phyloP scores from a whole-genome alignment of 768 basidiomycete species.

The Suillus spraguei region DNA sequence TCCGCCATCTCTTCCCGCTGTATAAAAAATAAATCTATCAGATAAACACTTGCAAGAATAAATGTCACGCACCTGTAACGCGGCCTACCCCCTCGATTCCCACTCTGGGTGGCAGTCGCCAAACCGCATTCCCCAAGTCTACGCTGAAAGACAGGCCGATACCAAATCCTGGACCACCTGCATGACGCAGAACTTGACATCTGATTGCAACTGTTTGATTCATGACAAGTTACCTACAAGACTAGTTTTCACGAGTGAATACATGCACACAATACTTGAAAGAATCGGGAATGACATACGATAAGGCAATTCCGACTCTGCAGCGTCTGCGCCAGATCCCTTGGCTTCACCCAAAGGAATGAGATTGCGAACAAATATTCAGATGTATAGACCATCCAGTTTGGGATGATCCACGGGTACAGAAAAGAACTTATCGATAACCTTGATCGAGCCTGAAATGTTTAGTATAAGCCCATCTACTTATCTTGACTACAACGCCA shows the following conservation, averaged over 20 bases:
- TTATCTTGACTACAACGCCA: neutral
- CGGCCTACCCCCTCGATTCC: slow-evolving; percentile 54
- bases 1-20: slow-evolving; percentile 34
- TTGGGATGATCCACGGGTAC: slow-evolving; percentile 49
- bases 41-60: slow-evolving; percentile 7
- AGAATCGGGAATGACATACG: slow-evolving; percentile 31
- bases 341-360: slow-evolving; percentile 48
- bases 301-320: slow-evolving; percentile 48
- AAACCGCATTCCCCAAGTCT: slow-evolving; percentile 40
- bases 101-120: slow-evolving; percentile 63
- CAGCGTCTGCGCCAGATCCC: slow-evolving; percentile 41
- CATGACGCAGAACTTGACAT: neutral
- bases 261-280: neutral
- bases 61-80: slow-evolving; percentile 46
- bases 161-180: slow-evolving; percentile 55
- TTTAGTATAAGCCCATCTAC: neutral
- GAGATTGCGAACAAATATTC: slow-evolving; percentile 47
- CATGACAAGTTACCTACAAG: slow-evolving; percentile 37
- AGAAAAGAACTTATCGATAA: slow-evolving; percentile 50
- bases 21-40: slow-evolving; percentile 17
- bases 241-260: slow-evolving; percentile 29
- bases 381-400: slow-evolving; percentile 45
- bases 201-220: neutral
- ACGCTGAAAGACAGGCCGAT: slow-evolving; percentile 33
- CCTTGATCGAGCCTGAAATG: slow-evolving; percentile 42